Evolutionary conservation across 1,139 yeast genomes (phyloP).

Genomic region (Nakaseomyces uthaithaninus): DNA sequence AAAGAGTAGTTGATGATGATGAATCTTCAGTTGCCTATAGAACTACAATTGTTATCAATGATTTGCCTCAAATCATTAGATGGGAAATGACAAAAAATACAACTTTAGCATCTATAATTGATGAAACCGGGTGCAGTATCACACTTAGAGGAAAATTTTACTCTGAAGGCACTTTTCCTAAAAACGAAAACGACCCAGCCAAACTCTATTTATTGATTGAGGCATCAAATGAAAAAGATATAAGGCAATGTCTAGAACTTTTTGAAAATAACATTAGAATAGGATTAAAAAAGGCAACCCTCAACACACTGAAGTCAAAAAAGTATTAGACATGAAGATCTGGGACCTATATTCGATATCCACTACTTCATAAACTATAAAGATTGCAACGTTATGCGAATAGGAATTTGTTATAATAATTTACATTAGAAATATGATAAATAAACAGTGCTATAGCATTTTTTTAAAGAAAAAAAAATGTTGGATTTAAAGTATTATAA

Average conservation of each 20-base stretch:
- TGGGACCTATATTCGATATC: no score
- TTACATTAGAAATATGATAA: no score
- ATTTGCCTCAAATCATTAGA: slow-evolving; percentile 75
- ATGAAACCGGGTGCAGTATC: slow-evolving; percentile 66
- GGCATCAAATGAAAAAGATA: slow-evolving; percentile 58
- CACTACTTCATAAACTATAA: no score
- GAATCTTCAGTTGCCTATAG: slow-evolving; percentile 61
- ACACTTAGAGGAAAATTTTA: slow-evolving; percentile 79
- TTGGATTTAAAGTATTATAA: neutral
- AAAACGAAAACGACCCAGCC: slow-evolving; percentile 49
- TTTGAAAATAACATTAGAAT: slow-evolving; percentile 54
- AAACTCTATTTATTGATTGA: slow-evolving; percentile 75
- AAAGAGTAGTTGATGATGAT: slow-evolving; percentile 22
- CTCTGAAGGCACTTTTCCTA: slow-evolving; percentile 44
- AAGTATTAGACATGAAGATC: slow-evolving; percentile 21
- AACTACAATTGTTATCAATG: slow-evolving; percentile 72
- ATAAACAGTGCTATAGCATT: no score
- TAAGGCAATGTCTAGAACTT: slow-evolving; percentile 56
- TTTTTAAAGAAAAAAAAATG: no score
- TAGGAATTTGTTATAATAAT: no score
- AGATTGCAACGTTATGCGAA: no score
- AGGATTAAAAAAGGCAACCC: slow-evolving; percentile 38
- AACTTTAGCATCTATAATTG: slow-evolving; percentile 56
- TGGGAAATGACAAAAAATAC: slow-evolving; percentile 74
- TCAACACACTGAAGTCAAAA: slow-evolving; percentile 23